phyloP scores from a whole-genome alignment of 805 yeast species.

The Saturnispora galanensis region DNA sequence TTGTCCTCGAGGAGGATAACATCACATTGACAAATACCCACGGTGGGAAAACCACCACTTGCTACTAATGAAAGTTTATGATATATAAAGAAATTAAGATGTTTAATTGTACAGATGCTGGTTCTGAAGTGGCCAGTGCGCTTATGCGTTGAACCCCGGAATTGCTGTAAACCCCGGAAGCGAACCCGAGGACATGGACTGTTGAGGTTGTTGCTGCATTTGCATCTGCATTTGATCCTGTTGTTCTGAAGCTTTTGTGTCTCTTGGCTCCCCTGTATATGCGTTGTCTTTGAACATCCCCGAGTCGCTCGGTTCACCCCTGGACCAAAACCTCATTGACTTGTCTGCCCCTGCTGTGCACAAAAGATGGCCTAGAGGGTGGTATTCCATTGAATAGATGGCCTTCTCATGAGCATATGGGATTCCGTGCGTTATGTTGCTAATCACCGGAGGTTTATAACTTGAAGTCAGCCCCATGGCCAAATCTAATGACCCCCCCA shows the following conservation, averaged over 20 bases:
- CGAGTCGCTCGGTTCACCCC: constrained; percentile 86
- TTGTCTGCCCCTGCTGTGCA: constrained; percentile 93
- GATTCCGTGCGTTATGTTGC: constrained; percentile 37
- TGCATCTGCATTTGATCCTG: no score
- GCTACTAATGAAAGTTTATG: neutral
- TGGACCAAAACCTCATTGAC: constrained; percentile 87
- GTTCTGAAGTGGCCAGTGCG: neutral
- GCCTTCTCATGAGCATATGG: constrained; percentile 95
- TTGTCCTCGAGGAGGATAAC: constrained; percentile 11
- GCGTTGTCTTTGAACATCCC: constrained; percentile 73
- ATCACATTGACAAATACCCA: no score
- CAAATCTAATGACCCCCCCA: constrained; percentile 40
- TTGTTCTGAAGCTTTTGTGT: constrained; percentile 12
- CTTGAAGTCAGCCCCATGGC: neutral
- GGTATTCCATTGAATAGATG: constrained; percentile 80
- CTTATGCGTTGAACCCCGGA: neutral
- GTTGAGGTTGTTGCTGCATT: no score
- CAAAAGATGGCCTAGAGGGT: constrained; percentile 86
- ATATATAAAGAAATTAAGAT: neutral
- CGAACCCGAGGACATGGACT: neutral
- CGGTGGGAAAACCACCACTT: no score
- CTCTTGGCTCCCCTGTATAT: constrained; percentile 42
- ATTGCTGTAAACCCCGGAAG: neutral
- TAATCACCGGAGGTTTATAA: neutral
- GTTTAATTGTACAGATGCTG: neutral